Conservation (phyloP, 257 asterid species). For the Salvia miltiorrhiza region DNA sequence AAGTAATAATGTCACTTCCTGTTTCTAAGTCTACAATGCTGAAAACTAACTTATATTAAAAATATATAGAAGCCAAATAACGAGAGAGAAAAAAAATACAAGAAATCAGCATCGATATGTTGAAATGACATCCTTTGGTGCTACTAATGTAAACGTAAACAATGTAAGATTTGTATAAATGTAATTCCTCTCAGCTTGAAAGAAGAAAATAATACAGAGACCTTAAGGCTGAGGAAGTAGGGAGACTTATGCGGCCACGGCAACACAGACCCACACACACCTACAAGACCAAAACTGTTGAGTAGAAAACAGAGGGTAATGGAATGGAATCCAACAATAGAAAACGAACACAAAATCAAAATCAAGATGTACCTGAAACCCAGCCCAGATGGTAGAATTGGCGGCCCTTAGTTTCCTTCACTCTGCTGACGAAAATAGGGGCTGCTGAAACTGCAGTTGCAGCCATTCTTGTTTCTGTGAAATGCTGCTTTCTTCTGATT, state of each 20-base stretch:
- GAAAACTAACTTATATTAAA: not conserved
- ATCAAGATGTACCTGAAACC: slow-evolving; percentile 59
- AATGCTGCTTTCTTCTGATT: not conserved
- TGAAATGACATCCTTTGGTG: no score
- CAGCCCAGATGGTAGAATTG: slow-evolving; percentile 71
- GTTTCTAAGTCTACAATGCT: not conserved
- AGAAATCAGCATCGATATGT: no score
- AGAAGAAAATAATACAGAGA: not conserved
- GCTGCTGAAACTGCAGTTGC: slow-evolving; percentile 50
- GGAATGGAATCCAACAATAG: slow-evolving; percentile 39
- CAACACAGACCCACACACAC: slow-evolving; percentile 51
- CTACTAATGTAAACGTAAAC: no score
- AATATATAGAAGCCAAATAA: no score
- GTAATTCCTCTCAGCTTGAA: not conserved
- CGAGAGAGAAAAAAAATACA: no score
- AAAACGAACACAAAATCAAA: not conserved
- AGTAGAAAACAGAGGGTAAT: slow-evolving; percentile 31
- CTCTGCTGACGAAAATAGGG: slow-evolving; percentile 42
- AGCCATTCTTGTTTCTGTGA: slow-evolving; percentile 34
- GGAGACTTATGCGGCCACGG: slow-evolving; percentile 79
- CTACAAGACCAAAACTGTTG: slow-evolving; percentile 42
- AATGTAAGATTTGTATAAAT: no score
- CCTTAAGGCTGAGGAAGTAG: slow-evolving; percentile 86
- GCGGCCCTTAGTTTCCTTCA: slow-evolving; percentile 63
- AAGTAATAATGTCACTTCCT: not conserved